Base-by-base conservation (phyloP, 2,329 filamentous ascomycete species). In the Aspergillus tamarii region DNA sequence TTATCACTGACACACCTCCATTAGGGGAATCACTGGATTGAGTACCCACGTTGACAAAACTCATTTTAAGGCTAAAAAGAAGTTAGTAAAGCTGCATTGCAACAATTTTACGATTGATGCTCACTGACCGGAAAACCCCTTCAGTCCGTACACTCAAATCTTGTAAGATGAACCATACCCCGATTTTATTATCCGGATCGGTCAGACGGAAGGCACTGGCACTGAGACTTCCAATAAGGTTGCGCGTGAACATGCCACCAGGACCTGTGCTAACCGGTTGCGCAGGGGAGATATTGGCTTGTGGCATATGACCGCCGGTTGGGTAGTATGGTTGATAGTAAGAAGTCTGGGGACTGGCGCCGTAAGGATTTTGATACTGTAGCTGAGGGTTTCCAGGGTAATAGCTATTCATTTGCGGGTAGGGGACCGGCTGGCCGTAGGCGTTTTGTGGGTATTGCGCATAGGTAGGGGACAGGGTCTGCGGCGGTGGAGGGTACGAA, bases 161-260 rank as follows among this genome's bases (percentile, higher is more conserved):
- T 77, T 97, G 94, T 59, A 98, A 83, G 53, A 99, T 91, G 73
- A 99, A 99, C 94, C 94, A 99, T 67, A 97, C 93, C 2, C 94
- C 94, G 57, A 92, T 88, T 76, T 92, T 91, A 68, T 92, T 90
- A 19, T 91, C 83, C 0, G 89, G 87, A 69, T 98, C 94, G 2
- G 87, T 89, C 59, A 98, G 84, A 36, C 90, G 88, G 74, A 94
- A 94, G 1, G 94, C 94, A 73, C 94, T 97, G 36, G 94, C 93
- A 7, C 92, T 90, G 58, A 97, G 83, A 76, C 92, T 96, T 2
- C 95, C 95, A 67, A 99, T 98, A 11, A 99, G 85, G 73, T 98
- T 99, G 59, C 94, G 85, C 0, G 94, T 97, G 75, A 94, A 97
- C 92, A 96, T 96, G 61, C 92, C 92, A 43, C 89, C 88, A 1